Base-by-base conservation (phyloP, 2,329 filamentous ascomycete genomes). In the Talaromyces rugulosus region DNA sequence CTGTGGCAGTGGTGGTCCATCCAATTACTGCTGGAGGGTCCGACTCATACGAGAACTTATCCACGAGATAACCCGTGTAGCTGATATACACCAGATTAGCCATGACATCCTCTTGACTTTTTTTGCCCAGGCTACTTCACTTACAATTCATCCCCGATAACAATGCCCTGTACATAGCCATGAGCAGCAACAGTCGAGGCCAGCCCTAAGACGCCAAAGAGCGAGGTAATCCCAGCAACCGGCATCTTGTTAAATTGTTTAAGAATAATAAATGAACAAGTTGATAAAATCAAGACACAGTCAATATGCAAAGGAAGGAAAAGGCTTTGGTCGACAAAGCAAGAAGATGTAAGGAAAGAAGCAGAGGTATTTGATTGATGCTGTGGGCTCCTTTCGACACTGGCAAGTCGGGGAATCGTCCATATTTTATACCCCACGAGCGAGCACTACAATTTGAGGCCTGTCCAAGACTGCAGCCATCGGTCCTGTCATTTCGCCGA, bases 1-100 rank as follows among this genome's bases (percentile, higher is more conserved):
- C 83, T 42, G 80, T 78, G 56, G 78, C 79, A 5, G 77, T 71
- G 53, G 80, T 81, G 16, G 77, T 78, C 86, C 86, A 88, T 64
- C 80, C 86, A 58, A 85, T 81, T 28, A 75, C 73, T 16, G 76
- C 69, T 1, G 80, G 80, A 18, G 72, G 72, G n/a, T 71, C 66
- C 28, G 64, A 65, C 59, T 62, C 65, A 65, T 79, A 78, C 53
- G 66, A 65, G 65, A 74, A 78, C 23, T 65, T 59, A 62, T 64
- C 66, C 47, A 76, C 69, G 53, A 79, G 67, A 69, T 77, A 82
- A 50, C 80, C 80, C 30, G 68, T 67, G 61, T 78, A 74, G 66
- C 74, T 72, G 69, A 73, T 65, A 73, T 65, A 27, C 33, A 55
- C 33, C 28, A 61, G 14, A 30, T 36, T 58, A 33, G 33, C 23